These are phyloP conservation scores for Pyrenula aspistea DNA, from an alignment of 495 filamentous ascomycete species.

Conservation along the genomic window DNA sequence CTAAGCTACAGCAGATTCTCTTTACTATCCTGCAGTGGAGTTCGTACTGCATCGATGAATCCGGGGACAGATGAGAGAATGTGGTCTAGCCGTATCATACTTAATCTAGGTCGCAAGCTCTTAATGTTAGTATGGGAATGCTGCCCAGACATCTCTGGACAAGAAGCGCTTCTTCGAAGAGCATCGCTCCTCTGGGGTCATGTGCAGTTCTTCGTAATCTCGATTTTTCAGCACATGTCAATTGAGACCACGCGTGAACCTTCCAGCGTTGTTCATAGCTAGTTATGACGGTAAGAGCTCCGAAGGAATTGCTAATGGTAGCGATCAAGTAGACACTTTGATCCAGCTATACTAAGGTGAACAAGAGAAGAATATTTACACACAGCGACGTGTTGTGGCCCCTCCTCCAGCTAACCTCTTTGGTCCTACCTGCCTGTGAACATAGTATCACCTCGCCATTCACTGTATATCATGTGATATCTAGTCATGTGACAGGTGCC, in stretches of 20 bases:
- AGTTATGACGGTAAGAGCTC: too few relatives aligned
- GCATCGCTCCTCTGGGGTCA: slow-evolving; percentile 21
- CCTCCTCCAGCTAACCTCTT: too few relatives aligned
- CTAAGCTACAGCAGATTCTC: slow-evolving; percentile 8
- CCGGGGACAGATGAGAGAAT: slow-evolving; percentile 45
- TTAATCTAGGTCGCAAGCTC: slow-evolving; percentile 37
- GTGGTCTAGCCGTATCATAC: slow-evolving; percentile 41
- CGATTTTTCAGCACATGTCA: slow-evolving; percentile 40
- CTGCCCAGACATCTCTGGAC: slow-evolving; percentile 31
- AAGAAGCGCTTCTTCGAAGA: slow-evolving; percentile 28
- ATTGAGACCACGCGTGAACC: slow-evolving; percentile 23
- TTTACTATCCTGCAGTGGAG: slow-evolving; percentile 18
- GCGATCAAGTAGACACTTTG: too few relatives aligned
- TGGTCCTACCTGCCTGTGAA: too few relatives aligned
- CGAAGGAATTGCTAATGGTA: too few relatives aligned
- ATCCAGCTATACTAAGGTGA: too few relatives aligned
- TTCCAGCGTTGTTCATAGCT: slow-evolving; percentile 32
- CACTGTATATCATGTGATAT: too few relatives aligned
- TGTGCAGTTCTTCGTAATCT: slow-evolving; percentile 25
- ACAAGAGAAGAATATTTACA: too few relatives aligned
- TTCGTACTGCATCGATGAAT: slow-evolving; percentile 44
- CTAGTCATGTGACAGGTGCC: too few relatives aligned
- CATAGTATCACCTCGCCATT: too few relatives aligned
- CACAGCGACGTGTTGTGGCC: too few relatives aligned
- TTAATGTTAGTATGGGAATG: slow-evolving; percentile 31